Percentiles rank a stretch among this genome's conserved stretches.
These are phyloP conservation scores for Pharus latifolius DNA, from an alignment of 176 grass and related monocot genomes.

Conservation along the genomic window DNA sequence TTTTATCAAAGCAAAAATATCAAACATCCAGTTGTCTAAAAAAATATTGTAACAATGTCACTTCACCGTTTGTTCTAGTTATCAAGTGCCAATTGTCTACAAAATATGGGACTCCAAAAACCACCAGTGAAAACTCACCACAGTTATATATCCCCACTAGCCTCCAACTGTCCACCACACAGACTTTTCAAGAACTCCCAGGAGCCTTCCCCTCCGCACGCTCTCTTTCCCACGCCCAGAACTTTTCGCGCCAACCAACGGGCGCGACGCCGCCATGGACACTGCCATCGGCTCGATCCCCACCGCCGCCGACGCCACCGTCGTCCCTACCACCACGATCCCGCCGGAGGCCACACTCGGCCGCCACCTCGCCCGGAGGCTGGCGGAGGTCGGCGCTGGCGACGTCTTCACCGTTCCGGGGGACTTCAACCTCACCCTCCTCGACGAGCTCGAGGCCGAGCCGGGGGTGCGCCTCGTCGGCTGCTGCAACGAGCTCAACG, in stretches of 20 bases:
- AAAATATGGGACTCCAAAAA: not conserved
- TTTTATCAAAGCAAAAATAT: no score
- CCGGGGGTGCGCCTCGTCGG: slow-evolving; percentile 48
- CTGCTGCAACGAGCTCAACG: slow-evolving; percentile 91
- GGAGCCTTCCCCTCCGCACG: slow-evolving; percentile 18
- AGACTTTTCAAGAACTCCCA: not conserved
- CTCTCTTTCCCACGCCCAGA: not conserved
- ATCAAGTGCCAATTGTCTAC: no score
- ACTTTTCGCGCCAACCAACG: not conserved
- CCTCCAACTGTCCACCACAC: not conserved
- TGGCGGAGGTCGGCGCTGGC: slow-evolving; percentile 29
- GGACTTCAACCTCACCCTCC: slow-evolving; percentile 55
- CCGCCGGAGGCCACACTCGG: slow-evolving; percentile 29
- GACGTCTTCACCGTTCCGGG: slow-evolving; percentile 44
- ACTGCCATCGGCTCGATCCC: slow-evolving; percentile 12
- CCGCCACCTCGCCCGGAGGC: slow-evolving; percentile 42
- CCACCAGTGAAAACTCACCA: not conserved
- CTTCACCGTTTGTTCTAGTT: no score
- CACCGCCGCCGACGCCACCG: not conserved
- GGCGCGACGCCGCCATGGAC: slow-evolving; percentile 5
- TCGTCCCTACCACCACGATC: not conserved
- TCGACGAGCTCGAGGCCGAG: slow-evolving; percentile 57
- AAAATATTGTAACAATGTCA: no score
- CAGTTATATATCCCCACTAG: not conserved
- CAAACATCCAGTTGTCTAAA: no score